Evolutionary conservation across 1,284 basidiomycete species (phyloP).

Genomic region (Pyrrhoderma lamaoense): DNA sequence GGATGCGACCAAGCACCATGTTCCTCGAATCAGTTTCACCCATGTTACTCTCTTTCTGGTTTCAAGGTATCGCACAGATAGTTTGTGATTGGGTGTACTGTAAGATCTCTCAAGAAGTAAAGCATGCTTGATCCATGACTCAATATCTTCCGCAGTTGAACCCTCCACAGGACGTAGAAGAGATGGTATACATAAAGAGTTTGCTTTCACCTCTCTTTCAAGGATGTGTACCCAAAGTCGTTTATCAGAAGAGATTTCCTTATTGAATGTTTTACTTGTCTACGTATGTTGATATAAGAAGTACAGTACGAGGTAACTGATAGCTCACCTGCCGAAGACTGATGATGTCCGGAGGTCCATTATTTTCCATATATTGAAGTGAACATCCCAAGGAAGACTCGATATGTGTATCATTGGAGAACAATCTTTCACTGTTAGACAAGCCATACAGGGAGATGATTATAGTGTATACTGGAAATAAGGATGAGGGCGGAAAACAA

Average conservation of each 20-base stretch:
- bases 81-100: neutral
- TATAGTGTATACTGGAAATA: too few relatives aligned
- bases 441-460: too few relatives aligned
- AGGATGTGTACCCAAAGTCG: neutral
- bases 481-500: too few relatives aligned
- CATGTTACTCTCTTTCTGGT: conserved; percentile 2
- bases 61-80: neutral
- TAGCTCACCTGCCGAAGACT: too few relatives aligned
- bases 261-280: too few relatives aligned
- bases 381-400: too few relatives aligned
- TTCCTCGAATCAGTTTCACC: conserved; percentile 5
- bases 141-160: neutral
- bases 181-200: neutral
- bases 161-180: neutral
- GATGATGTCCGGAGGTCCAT: too few relatives aligned
- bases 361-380: too few relatives aligned
- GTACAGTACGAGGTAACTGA: too few relatives aligned
- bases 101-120: neutral
- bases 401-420: too few relatives aligned
- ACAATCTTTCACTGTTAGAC: too few relatives aligned
- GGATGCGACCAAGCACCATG: conserved; percentile 7
- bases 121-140: conserved; percentile 1
- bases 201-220: neutral
- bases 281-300: too few relatives aligned
- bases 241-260: neutral